Evolutionary conservation across 306 rosid genomes (phyloP).

Genomic region (Cucurbita moschata): DNA sequence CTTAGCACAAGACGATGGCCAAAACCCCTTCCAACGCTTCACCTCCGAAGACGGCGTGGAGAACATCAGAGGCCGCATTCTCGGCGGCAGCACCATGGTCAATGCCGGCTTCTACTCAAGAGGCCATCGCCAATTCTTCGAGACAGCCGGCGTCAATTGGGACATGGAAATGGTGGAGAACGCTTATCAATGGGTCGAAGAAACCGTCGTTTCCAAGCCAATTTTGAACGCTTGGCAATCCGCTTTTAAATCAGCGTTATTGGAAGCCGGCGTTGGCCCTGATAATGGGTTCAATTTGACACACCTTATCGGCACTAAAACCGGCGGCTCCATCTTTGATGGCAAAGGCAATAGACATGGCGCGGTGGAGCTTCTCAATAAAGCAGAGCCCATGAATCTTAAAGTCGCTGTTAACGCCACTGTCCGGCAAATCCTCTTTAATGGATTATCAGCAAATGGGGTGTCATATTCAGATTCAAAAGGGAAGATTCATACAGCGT

Average conservation of each 20-base stretch:
- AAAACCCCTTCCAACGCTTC: neutral
- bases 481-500: constrained; percentile 9
- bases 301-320: constrained; percentile 10
- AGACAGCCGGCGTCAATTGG: constrained; percentile 4
- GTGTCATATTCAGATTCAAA: constrained; percentile 11
- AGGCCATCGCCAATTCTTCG: constrained; percentile 3
- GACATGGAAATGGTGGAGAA: constrained; percentile 8
- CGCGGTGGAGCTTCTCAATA: constrained; percentile 17
- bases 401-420: constrained; percentile 9
- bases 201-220: neutral
- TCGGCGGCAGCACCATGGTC: constrained; percentile 21
- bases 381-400: constrained; percentile 1
- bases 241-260: neutral
- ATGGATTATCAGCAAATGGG: constrained; percentile 9
- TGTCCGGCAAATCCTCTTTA: constrained; percentile 9
- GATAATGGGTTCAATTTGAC: constrained; percentile 6
- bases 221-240: neutral
- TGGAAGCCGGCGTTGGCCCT: constrained; percentile 8
- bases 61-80: constrained; percentile 9
- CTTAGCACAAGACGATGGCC: neutral
- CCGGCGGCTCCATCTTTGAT: constrained; percentile 12
- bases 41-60: constrained; percentile 14
- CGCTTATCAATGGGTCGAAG: constrained; percentile 17
- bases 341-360: constrained; percentile 14
- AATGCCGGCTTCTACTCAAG: constrained; percentile 11